phyloP scores from a whole-genome alignment of 768 basidiomycete genomes.

The Amanita muscaria region DNA sequence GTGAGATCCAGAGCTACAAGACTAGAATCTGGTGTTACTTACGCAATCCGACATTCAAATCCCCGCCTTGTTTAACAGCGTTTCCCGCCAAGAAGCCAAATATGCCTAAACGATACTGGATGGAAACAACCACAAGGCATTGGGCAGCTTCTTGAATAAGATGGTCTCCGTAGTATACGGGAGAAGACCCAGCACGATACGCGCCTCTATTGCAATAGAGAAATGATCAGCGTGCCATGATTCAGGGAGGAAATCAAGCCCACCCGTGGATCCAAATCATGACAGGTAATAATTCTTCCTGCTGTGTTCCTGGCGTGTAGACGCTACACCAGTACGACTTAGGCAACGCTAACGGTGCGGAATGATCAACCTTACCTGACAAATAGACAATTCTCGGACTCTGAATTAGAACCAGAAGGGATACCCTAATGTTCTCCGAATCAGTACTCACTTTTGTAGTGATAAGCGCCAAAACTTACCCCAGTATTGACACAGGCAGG shows the following conservation, averaged over 20 bases:
- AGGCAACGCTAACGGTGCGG: neutral
- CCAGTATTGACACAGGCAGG: constrained; percentile 24
- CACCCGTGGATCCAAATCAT: constrained; percentile 40
- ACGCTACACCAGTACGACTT: constrained; percentile 19
- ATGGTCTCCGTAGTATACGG: constrained; percentile 23
- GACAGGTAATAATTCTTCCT: constrained; percentile 23
- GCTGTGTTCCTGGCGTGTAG: constrained; percentile 24
- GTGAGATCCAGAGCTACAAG: neutral
- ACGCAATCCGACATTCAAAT: constrained; percentile 41
- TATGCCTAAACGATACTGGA: constrained; percentile 36
- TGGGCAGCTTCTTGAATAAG: constrained; percentile 26
- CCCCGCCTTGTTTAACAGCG: constrained; percentile 32
- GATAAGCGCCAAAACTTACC: no score
- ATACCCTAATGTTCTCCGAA: no score
- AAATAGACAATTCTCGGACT: constrained; percentile 33
- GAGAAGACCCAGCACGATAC: constrained; percentile 23
- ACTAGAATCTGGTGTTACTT: constrained; percentile 12
- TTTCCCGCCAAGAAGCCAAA: constrained; percentile 39
- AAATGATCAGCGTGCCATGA: no score
- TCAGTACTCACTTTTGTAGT: no score
- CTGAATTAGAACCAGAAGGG: no score
- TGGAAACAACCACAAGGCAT: constrained; percentile 27
- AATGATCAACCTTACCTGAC: constrained; percentile 22
- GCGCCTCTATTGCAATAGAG: no score
- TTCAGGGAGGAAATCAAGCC: no score